Percentiles rank a stretch among this genome's conserved stretches.
phyloP scores from a whole-genome alignment of 2,329 filamentous ascomycete genomes.

The Dactylellina sp. region DNA sequence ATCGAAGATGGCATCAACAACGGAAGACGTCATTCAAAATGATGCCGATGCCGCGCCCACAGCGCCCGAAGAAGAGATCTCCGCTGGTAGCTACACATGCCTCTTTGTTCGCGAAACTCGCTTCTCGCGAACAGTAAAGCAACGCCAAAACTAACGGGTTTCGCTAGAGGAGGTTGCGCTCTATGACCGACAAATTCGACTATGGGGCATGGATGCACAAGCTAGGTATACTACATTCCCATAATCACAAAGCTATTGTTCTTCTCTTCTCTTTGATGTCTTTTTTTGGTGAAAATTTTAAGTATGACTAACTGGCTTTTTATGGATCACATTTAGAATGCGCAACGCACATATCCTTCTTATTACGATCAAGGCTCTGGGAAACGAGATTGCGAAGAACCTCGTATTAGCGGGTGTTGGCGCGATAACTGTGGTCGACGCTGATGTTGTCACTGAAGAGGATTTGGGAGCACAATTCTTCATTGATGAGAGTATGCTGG shows the following conservation, averaged over 20 bases:
- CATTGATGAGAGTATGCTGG: constrained; percentile 77
- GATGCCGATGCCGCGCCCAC: constrained; percentile 66
- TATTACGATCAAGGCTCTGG: constrained; percentile 86
- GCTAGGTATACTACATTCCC: constrained; percentile 70
- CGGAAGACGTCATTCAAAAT: constrained; percentile 45
- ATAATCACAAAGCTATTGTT: neutral
- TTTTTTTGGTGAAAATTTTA: constrained; percentile 5
- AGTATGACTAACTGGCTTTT: too few species aligned
- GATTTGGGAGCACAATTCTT: constrained; percentile 89
- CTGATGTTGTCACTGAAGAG: constrained; percentile 77
- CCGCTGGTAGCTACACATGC: too few species aligned
- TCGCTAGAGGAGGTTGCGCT: constrained; percentile 85
- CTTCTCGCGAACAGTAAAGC: constrained; percentile 5
- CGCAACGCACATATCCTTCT: constrained; percentile 89
- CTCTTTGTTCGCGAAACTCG: constrained; percentile 58
- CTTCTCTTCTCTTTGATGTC: neutral
- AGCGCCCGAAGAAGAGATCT: constrained; percentile 68
- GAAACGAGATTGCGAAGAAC: constrained; percentile 96
- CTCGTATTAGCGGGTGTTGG: constrained; percentile 92
- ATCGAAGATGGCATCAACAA: constrained; percentile 25
- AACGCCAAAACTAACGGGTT: neutral
- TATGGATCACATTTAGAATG: constrained; percentile 69
- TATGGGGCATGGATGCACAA: constrained; percentile 97
- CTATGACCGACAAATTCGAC: constrained; percentile 95
- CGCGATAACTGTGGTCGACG: constrained; percentile 88